Evolutionary conservation across 257 asterid genomes (phyloP).

Genomic region (Capsicum baccatum): DNA sequence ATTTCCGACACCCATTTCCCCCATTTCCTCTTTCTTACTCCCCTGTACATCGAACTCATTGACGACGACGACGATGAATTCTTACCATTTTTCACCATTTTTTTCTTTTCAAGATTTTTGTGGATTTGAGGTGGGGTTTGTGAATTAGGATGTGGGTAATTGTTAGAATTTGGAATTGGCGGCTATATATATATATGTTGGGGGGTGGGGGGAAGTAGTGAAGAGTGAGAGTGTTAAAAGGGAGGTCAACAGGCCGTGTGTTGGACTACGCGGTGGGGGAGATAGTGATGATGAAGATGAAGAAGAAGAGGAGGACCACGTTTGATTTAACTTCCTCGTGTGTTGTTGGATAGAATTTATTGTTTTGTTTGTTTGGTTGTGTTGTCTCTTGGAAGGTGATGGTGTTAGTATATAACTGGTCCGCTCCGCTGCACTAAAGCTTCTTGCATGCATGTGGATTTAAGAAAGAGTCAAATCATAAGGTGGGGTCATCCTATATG

Average conservation of each 20-base stretch:
- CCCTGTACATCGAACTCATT: conserved; percentile 51
- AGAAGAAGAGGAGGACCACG: conserved; percentile 4
- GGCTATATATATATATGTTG: conserved; percentile 51
- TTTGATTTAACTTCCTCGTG: conserved; percentile 26
- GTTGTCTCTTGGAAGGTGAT: background rate
- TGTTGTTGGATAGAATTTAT: background rate
- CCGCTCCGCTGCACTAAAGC: too few relatives aligned
- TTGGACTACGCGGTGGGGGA: conserved; percentile 30
- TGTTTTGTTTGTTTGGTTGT: background rate
- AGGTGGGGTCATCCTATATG: too few relatives aligned
- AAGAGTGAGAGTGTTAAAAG: conserved; percentile 24
- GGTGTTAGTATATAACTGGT: too few relatives aligned
- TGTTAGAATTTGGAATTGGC: conserved; percentile 44
- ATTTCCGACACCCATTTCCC: conserved; percentile 78
- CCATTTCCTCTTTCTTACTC: conserved; percentile 80
- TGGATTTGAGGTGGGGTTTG: background rate
- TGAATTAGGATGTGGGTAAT: background rate
- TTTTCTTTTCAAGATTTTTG: background rate
- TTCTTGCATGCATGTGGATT: too few relatives aligned
- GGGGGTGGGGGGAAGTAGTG: background rate
- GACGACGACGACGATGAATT: conserved; percentile 17
- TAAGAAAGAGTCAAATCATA: too few relatives aligned
- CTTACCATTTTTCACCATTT: conserved; percentile 53
- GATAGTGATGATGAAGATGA: background rate
- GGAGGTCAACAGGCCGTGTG: conserved; percentile 45